Evolutionary conservation across 306 rosid genomes (phyloP), one percentile per base, ranked within the genome.

Genomic region (Quercus ilex): DNA sequence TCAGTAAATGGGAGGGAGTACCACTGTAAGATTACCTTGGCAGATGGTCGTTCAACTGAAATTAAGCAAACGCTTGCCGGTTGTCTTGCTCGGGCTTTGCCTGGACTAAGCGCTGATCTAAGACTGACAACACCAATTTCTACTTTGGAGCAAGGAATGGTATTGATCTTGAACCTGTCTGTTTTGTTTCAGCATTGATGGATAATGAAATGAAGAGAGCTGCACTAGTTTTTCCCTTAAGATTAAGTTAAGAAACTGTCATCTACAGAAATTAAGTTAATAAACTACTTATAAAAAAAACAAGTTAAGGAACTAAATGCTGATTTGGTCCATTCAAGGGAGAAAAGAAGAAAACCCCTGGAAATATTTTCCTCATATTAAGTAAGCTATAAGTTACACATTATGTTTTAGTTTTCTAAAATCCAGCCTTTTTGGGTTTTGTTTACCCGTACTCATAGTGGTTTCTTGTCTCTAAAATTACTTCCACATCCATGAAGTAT

Each of bases 131-230:
- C 85, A 71, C 93, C 99, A 41, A 43, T 92, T 85, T 91, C 98
- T 79, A 90, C 82, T 83, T 84, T 95, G 88, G 99, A 95, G 91
- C 88, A 90, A 82, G 97, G 89, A 80, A 65, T 91, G 99, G 99
- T 93, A 93, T 69, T 55, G 79, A 79, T 72, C 62, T 73, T 74
- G 21, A 63, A 69, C 55, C 76, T 83, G 74, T 73, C 64, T 76
- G 49, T 71, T 60, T 73, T 52, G 26, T 60, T 75, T 70, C 53
- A 46, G 15, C 76, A 73, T 21, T 77, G 62, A 80, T 77, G 38
- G 49, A 65, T 62, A 53, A 10, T 74, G 21, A 46, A 57, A 30
- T 55, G 57, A 83, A 11, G 65, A 58, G 13, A 38, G 28, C 11
- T 64, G 25, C 53, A 49, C 31, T 82, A 11, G 70, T 53, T 43